A percentile compares a stretch with the other conserved stretches of the same genome.
Conservation (phyloP, 306 rosid species). For the Biancaea sappan region DNA sequence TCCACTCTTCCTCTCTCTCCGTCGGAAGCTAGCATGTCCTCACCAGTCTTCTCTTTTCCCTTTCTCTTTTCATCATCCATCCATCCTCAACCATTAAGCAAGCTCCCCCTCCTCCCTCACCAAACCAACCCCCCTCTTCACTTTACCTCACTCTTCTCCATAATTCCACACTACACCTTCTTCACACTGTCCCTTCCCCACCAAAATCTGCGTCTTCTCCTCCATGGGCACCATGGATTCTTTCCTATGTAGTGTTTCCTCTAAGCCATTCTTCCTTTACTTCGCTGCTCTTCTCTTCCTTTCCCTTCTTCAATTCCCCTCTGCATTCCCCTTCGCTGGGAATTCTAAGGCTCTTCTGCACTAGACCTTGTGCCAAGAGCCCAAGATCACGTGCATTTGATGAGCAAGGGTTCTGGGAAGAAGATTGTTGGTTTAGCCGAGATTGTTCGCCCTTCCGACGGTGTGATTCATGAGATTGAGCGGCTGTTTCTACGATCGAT, state of each 20-base stretch:
- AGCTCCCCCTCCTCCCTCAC: not conserved
- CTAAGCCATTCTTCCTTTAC: not conserved
- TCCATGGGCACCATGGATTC: constrained; percentile 66
- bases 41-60: not conserved
- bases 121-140: not conserved
- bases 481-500: constrained; percentile 81
- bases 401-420: constrained; percentile 34
- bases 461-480: constrained; percentile 88
- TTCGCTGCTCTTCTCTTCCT: constrained; percentile 26
- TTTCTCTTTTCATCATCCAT: not conserved
- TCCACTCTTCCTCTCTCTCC: too few relatives aligned
- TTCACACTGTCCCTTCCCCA: not conserved
- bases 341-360: constrained; percentile 42
- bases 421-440: constrained; percentile 55
- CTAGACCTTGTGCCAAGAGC: constrained; percentile 48
- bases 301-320: not conserved
- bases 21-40: too few relatives aligned
- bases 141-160: not conserved
- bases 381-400: constrained; percentile 57
- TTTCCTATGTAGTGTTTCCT: constrained; percentile 60
- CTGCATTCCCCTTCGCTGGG: constrained; percentile 34
- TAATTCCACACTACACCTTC: not conserved
- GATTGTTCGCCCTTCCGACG: constrained; percentile 77
- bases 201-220: not conserved
- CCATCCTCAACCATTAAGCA: not conserved